Evolutionary conservation across 2,329 filamentous ascomycete genomes (phyloP).

Genomic region (Zasmidium angulare): DNA sequence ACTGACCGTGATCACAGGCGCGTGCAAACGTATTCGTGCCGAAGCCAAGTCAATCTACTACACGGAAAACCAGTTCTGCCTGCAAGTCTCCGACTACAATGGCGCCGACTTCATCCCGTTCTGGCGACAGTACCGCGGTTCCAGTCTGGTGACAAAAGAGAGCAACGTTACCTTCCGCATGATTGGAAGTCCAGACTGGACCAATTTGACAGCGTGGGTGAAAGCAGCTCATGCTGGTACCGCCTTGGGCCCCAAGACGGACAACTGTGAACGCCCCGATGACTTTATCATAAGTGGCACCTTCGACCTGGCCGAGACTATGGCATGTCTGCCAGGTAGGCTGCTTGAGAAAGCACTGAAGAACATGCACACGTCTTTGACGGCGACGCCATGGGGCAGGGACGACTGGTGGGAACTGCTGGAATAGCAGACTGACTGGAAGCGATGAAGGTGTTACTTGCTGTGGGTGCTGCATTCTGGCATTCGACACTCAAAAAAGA

Average conservation of each 20-base stretch:
- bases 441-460: too few species aligned
- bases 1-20: conserved; percentile 1
- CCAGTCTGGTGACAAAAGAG: not conserved
- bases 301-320: not conserved
- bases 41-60: conserved; percentile 12
- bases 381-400: not conserved
- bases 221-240: not conserved
- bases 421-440: too few species aligned
- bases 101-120: conserved; percentile 6
- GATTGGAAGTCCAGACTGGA: conserved; percentile 6
- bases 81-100: conserved; percentile 5
- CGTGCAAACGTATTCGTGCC: conserved; percentile 8
- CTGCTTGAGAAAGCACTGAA: not conserved
- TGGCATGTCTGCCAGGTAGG: not conserved
- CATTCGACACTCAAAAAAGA: too few species aligned
- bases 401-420: not conserved
- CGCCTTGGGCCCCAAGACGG: not conserved
- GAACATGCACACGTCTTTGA: not conserved
- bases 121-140: conserved; percentile 5
- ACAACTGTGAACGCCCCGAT: not conserved
- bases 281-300: not conserved
- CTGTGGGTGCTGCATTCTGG: too few species aligned
- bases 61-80: conserved; percentile 8
- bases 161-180: not conserved
- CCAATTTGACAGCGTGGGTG: conserved; percentile 11